A percentile compares a stretch with the other conserved stretches of the same genome.
Conservation (phyloP, 192 early-diverging fungal species). For the Allomyces macrogynus region DNA sequence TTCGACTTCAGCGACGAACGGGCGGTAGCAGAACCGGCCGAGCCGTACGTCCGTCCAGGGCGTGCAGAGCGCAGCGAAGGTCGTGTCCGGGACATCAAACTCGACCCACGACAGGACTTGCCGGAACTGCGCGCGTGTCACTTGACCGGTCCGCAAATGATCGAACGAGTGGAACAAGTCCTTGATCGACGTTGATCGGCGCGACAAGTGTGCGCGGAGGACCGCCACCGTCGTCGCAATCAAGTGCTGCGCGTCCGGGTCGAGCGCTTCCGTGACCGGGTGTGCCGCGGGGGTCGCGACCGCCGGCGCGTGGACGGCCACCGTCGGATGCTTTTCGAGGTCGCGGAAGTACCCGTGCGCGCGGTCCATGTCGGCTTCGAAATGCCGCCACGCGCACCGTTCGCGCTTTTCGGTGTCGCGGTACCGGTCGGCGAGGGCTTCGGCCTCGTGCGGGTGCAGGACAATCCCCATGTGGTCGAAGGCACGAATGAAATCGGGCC, state of each 20-base stretch:
- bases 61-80: slow-evolving; percentile 27
- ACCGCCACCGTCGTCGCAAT: not conserved
- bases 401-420: slow-evolving; percentile 9
- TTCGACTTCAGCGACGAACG: slow-evolving; percentile 12
- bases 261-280: not conserved
- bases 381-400: slow-evolving; percentile 19
- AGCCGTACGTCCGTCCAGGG: not conserved
- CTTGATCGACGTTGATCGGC: not conserved
- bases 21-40: slow-evolving; percentile 2
- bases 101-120: slow-evolving; percentile 17
- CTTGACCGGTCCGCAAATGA: slow-evolving; percentile 24
- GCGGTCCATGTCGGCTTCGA: slow-evolving; percentile 21
- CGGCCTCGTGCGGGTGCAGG: slow-evolving; percentile 10
- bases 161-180: not conserved
- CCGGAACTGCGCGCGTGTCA: slow-evolving; percentile 28
- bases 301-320: not conserved
- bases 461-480: slow-evolving; percentile 13
- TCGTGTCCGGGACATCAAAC: slow-evolving; percentile 18
- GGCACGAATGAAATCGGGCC: slow-evolving; percentile 28
- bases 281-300: not conserved
- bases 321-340: not conserved
- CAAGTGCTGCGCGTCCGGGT: not conserved
- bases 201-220: not conserved
- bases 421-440: slow-evolving; percentile 18
- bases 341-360: not conserved